Evolutionary conservation across 768 basidiomycete species (phyloP).

Genomic region (Polyporus arcularius): DNA sequence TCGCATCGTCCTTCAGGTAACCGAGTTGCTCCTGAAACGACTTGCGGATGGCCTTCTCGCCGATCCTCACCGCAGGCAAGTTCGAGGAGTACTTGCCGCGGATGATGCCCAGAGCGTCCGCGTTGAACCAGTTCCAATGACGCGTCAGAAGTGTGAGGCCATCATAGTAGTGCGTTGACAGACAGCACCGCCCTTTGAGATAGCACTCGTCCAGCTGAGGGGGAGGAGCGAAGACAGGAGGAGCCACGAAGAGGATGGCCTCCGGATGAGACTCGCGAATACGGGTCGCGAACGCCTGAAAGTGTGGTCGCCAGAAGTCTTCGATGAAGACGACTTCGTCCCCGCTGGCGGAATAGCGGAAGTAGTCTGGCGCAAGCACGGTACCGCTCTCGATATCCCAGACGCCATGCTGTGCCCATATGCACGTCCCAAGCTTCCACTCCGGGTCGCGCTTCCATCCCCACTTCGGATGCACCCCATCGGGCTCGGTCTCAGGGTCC

Average conservation of each 20-base stretch:
- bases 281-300: slow-evolving; percentile 51
- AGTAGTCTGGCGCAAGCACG: slow-evolving; percentile 76
- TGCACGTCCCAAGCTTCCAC: slow-evolving; percentile 77
- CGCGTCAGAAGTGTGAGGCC: slow-evolving; percentile 91
- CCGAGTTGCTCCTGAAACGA: slow-evolving; percentile 83
- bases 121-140: slow-evolving; percentile 95
- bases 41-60: slow-evolving; percentile 79
- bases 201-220: slow-evolving; percentile 59
- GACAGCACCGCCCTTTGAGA: slow-evolving; percentile 65
- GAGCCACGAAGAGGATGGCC: slow-evolving; percentile 88
- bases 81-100: slow-evolving; percentile 75
- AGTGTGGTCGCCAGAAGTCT: slow-evolving; percentile 83
- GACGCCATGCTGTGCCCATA: slow-evolving; percentile 89
- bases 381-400: slow-evolving; percentile 79
- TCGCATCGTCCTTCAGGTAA: slow-evolving; percentile 72
- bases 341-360: slow-evolving; percentile 39
- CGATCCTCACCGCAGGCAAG: slow-evolving; percentile 75
- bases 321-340: slow-evolving; percentile 64
- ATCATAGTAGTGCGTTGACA: slow-evolving; percentile 92
- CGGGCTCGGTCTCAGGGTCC: slow-evolving; percentile 48
- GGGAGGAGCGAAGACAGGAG: slow-evolving; percentile 85
- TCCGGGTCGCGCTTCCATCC: slow-evolving; percentile 76
- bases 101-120: slow-evolving; percentile 90
- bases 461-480: slow-evolving; percentile 67
- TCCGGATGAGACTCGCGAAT: slow-evolving; percentile 74